Conservation (phyloP, 257 asterid species). For the Lycium ferocissimum region DNA sequence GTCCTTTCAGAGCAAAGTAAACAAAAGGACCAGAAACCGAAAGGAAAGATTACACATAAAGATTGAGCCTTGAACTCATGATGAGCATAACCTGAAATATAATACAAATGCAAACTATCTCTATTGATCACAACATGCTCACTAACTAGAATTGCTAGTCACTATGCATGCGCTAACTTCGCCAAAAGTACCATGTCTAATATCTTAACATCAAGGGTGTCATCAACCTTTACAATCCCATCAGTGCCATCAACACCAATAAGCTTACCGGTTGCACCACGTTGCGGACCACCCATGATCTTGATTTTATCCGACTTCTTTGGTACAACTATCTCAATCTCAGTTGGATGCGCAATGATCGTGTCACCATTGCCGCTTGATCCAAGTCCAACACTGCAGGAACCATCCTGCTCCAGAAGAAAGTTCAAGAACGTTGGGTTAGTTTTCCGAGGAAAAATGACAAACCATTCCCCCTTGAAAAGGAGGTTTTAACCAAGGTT, state of each 20-base stretch:
- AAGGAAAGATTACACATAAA: background rate
- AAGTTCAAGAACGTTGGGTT: slow-evolving; percentile 16
- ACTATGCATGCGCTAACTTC: slow-evolving; percentile 56
- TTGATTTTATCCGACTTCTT: slow-evolving; percentile 80
- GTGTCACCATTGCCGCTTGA: slow-evolving; percentile 73
- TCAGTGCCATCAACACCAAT: slow-evolving; percentile 90
- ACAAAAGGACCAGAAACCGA: background rate
- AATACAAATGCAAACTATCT: slow-evolving; percentile 26
- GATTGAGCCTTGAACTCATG: slow-evolving; percentile 4
- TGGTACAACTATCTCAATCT: slow-evolving; percentile 69
- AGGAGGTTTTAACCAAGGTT: background rate
- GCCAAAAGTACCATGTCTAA: slow-evolving; percentile 79
- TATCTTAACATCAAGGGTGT: slow-evolving; percentile 81
- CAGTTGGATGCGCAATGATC: slow-evolving; percentile 62
- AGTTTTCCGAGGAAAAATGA: background rate
- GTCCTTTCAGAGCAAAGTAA: background rate
- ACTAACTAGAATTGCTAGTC: slow-evolving; percentile 8
- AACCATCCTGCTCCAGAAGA: slow-evolving; percentile 69
- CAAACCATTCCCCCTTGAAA: slow-evolving; percentile 10
- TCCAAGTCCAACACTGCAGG: slow-evolving; percentile 81
- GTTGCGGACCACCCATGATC: slow-evolving; percentile 86
- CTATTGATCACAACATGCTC: slow-evolving; percentile 12
- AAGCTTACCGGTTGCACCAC: slow-evolving; percentile 85
- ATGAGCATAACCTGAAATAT: slow-evolving; percentile 10
- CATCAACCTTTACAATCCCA: slow-evolving; percentile 88